These are phyloP conservation scores for Colletotrichum lini DNA, from an alignment of 2,329 filamentous ascomycete species.

Conservation along the genomic window DNA sequence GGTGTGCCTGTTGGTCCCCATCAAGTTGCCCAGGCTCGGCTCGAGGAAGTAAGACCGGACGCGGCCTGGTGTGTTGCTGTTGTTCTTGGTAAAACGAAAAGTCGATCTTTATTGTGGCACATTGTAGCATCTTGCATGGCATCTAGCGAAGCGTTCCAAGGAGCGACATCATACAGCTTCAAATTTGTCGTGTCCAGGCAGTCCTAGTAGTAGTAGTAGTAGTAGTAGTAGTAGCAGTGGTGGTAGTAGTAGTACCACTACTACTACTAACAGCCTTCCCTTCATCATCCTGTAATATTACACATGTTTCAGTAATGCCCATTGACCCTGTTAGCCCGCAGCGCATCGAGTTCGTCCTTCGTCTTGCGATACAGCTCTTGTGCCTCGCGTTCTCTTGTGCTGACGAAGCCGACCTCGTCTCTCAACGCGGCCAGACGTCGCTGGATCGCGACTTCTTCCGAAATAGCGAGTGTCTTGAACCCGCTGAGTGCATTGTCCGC, in stretches of 20 bases:
- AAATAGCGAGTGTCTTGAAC: conserved; percentile 82
- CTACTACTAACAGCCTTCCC: background rate
- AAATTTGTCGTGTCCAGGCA: conserved; percentile 26
- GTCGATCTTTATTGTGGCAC: background rate
- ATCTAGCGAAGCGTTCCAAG: conserved; percentile 1
- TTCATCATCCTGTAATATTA: conserved; percentile 20
- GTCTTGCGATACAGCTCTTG: conserved; percentile 86
- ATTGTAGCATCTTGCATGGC: conserved; percentile 22
- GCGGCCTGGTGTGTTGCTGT: background rate
- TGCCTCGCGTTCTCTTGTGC: conserved; percentile 86
- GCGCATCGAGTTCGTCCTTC: conserved; percentile 81
- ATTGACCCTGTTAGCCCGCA: conserved; percentile 59
- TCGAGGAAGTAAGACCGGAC: conserved; percentile 52
- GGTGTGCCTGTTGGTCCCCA: conserved; percentile 62
- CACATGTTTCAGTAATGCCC: conserved; percentile 23
- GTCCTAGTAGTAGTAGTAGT: too few species aligned
- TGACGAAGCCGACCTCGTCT: conserved; percentile 87
- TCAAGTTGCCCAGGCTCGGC: conserved; percentile 69
- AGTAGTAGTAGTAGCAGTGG: too few species aligned
- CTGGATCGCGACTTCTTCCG: conserved; percentile 82
- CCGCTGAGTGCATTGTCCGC: conserved; percentile 79
- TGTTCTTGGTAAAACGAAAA: background rate
- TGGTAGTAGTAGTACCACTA: too few species aligned
- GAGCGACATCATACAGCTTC: conserved; percentile 22
- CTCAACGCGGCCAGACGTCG: conserved; percentile 81